Percentiles rank a stretch among this genome's conserved stretches.
Evolutionary conservation across 1,139 yeast genomes (phyloP).

Genomic region (Yamadazyma trypodendri): DNA sequence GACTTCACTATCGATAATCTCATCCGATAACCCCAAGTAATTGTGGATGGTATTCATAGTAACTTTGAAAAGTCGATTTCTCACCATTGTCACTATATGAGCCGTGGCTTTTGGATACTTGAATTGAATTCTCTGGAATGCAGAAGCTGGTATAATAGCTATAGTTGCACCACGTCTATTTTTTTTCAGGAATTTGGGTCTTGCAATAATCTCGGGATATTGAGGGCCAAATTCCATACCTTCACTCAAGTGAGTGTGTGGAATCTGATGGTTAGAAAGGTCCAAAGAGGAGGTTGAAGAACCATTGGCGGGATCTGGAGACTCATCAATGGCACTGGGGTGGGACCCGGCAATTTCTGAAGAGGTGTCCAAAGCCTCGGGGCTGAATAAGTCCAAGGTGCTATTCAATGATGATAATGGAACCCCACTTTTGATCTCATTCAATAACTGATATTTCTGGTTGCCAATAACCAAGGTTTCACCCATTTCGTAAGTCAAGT

Average conservation of each 20-base stretch:
- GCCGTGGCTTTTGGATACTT: slow-evolving; percentile 89
- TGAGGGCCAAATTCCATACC: slow-evolving; percentile 1
- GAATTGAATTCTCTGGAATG: slow-evolving; percentile 69
- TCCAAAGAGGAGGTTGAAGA: slow-evolving; percentile 17
- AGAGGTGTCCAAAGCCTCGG: slow-evolving; percentile 8
- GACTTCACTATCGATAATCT: slow-evolving; percentile 75
- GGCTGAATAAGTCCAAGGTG: slow-evolving; percentile 61
- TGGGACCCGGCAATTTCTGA: slow-evolving; percentile 1
- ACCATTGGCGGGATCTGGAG: slow-evolving; percentile 1
- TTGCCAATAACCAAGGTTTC: slow-evolving; percentile 47
- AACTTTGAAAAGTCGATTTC: slow-evolving; percentile 82
- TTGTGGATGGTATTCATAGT: slow-evolving; percentile 88
- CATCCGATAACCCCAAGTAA: slow-evolving; percentile 81
- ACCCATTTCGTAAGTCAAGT: slow-evolving; percentile 32
- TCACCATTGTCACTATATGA: slow-evolving; percentile 89
- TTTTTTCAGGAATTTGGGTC: slow-evolving; percentile 43
- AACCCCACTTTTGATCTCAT: slow-evolving; percentile 81
- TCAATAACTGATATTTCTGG: slow-evolving; percentile 69
- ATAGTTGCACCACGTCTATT: slow-evolving; percentile 61
- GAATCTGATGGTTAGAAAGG: slow-evolving; percentile 4
- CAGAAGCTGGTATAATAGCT: slow-evolving; percentile 85
- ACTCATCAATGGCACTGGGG: slow-evolving; percentile 3
- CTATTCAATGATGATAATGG: slow-evolving; percentile 83
- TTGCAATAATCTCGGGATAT: slow-evolving; percentile 53
- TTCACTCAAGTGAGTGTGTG: background rate